Evolutionary conservation across 2,329 filamentous ascomycete genomes (phyloP).

Genomic region (Penicillium sp.): DNA sequence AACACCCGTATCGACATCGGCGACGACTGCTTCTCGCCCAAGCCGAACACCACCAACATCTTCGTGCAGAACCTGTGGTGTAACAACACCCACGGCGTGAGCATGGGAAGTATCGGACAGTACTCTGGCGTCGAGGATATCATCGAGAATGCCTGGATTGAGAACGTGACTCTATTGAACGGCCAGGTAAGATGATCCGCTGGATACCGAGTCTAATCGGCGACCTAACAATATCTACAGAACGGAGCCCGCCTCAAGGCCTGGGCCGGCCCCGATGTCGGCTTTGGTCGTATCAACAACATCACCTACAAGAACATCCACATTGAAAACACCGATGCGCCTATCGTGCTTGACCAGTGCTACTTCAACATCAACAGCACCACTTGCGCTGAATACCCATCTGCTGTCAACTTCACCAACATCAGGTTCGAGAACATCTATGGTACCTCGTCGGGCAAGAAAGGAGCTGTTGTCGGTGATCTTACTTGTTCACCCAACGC

Average conservation of each 20-base stretch:
- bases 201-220: no score
- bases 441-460: slow-evolving; percentile 58
- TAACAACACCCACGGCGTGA: slow-evolving; percentile 60
- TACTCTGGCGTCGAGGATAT: slow-evolving; percentile 58
- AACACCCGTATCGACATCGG: slow-evolving; percentile 56
- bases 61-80: slow-evolving; percentile 63
- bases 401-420: slow-evolving; percentile 61
- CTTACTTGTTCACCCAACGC: slow-evolving; percentile 60
- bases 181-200: slow-evolving; percentile 36
- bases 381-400: slow-evolving; percentile 57
- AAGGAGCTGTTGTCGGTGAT: slow-evolving; percentile 57
- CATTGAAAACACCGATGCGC: slow-evolving; percentile 60
- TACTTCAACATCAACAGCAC: slow-evolving; percentile 61
- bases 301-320: slow-evolving; percentile 65
- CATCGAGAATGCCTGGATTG: slow-evolving; percentile 59
- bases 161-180: slow-evolving; percentile 61
- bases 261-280: slow-evolving; percentile 60
- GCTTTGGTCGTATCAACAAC: slow-evolving; percentile 64
- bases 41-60: slow-evolving; percentile 61
- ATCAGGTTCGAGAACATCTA: slow-evolving; percentile 62
- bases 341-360: slow-evolving; percentile 62
- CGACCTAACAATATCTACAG: slow-evolving; percentile 35
- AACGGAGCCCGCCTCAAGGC: slow-evolving; percentile 63
- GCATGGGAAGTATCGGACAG: slow-evolving; percentile 62
- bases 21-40: slow-evolving; percentile 65